These are phyloP conservation scores for Podila epigama DNA, from an alignment of 192 early-diverging fungal genomes.

Conservation along the genomic window DNA sequence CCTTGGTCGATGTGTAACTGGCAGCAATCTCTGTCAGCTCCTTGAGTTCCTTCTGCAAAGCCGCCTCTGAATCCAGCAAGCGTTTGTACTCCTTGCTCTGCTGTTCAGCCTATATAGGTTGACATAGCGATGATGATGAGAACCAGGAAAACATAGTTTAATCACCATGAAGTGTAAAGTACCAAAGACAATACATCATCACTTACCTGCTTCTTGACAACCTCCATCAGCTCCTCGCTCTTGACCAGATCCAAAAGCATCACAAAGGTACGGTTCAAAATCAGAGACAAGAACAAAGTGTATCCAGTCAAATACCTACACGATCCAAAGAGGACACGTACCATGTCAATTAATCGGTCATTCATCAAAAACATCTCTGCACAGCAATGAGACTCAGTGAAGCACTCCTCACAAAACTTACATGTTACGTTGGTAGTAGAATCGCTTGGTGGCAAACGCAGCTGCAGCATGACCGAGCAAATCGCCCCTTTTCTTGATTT, in stretches of 20 bases:
- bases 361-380: not conserved
- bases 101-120: constrained; percentile 45
- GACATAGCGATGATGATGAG: too few relatives aligned
- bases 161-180: too few relatives aligned
- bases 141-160: too few relatives aligned
- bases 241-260: constrained; percentile 58
- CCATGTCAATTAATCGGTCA: not conserved
- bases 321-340: not conserved
- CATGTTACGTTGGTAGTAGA: constrained; percentile 67
- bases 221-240: constrained; percentile 58
- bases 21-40: constrained; percentile 21
- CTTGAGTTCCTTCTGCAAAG: constrained; percentile 48
- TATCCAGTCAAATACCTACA: constrained; percentile 66
- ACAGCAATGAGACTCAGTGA: not conserved
- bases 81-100: constrained; percentile 51
- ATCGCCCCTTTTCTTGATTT: constrained; percentile 7
- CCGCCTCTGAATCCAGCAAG: constrained; percentile 33
- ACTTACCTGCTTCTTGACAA: constrained; percentile 49
- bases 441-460: constrained; percentile 54
- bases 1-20: constrained; percentile 17
- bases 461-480: constrained; percentile 36
- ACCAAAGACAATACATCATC: not conserved
- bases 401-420: constrained; percentile 20
- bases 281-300: constrained; percentile 62
- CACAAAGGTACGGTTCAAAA: constrained; percentile 63